Percentiles rank a stretch among this genome's conserved stretches.
Evolutionary conservation across 345 rosid genomes (phyloP).

Genomic region (Rhizophora mangle): DNA sequence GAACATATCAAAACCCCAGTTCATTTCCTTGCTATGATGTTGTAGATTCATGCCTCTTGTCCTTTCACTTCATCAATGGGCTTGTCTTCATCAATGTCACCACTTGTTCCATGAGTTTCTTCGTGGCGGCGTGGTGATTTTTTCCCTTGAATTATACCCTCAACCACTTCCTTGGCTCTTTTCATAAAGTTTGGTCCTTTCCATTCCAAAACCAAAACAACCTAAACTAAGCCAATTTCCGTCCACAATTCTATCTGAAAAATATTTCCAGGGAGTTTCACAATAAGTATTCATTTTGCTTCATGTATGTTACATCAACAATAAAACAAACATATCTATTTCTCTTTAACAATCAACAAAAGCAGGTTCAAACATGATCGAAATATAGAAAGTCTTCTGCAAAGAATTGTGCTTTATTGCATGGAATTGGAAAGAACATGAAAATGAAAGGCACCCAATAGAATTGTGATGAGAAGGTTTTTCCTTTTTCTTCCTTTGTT

Average conservation of each 20-base stretch:
- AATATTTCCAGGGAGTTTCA: too few species aligned
- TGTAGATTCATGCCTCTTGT: conserved; percentile 38
- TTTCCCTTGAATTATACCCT: conserved; percentile 21
- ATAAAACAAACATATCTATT: too few species aligned
- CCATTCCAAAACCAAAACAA: background rate
- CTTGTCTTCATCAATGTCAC: conserved; percentile 45
- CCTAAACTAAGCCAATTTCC: background rate
- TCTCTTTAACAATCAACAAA: too few species aligned
- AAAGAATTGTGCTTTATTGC: background rate
- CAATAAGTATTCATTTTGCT: too few species aligned
- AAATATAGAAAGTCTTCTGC: background rate
- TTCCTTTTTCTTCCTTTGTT: too few species aligned
- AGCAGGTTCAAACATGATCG: too few species aligned
- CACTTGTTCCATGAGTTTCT: conserved; percentile 50
- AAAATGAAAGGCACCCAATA: background rate
- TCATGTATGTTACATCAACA: too few species aligned
- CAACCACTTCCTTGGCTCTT: conserved; percentile 39
- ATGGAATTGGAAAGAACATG: too few species aligned
- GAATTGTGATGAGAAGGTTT: background rate
- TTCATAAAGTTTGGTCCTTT: conserved; percentile 33
- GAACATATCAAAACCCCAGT: background rate
- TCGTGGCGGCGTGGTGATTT: conserved; percentile 28
- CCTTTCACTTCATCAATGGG: conserved; percentile 41
- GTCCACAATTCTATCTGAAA: background rate
- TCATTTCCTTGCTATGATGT: conserved; percentile 32